A percentile compares a stretch with the other conserved stretches of the same genome.
Evolutionary conservation across 257 asterid species (phyloP).

Genomic region (Jaltomata sinuosa): DNA sequence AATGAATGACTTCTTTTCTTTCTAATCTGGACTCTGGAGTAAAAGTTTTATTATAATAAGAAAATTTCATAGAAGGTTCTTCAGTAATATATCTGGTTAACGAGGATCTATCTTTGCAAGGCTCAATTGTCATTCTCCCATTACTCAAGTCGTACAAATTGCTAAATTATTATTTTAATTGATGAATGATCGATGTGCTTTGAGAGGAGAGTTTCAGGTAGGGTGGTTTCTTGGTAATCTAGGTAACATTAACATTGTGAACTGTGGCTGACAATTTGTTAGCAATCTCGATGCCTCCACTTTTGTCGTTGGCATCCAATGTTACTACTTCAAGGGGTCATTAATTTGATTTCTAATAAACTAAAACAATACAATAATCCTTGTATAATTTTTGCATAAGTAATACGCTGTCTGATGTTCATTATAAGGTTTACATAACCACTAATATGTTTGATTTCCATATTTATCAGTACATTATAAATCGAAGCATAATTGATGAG

Average conservation of each 20-base stretch:
- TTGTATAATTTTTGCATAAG: not conserved
- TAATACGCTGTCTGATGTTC: not conserved
- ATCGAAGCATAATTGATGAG: not conserved
- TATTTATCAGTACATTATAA: too few species aligned
- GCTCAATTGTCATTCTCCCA: too few species aligned
- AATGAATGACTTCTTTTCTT: too few species aligned
- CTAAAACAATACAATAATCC: not conserved
- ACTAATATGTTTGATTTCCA: not conserved
- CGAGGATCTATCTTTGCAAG: not conserved
- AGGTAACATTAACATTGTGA: not conserved
- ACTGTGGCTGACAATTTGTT: not conserved
- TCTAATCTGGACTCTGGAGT: too few species aligned
- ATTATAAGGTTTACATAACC: not conserved
- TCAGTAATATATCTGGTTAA: not conserved
- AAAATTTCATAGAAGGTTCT: not conserved
- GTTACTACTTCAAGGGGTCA: not conserved
- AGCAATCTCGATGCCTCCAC: not conserved
- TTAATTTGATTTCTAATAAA: not conserved
- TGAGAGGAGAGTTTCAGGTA: not conserved
- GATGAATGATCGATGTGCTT: not conserved
- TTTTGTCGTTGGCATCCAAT: not conserved
- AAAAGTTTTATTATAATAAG: too few species aligned
- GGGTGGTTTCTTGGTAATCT: not conserved
- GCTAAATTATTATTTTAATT: not conserved
- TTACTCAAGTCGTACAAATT: not conserved